Base-by-base conservation (phyloP, 345 rosid genomes). In the Ceriops zippeliana region DNA sequence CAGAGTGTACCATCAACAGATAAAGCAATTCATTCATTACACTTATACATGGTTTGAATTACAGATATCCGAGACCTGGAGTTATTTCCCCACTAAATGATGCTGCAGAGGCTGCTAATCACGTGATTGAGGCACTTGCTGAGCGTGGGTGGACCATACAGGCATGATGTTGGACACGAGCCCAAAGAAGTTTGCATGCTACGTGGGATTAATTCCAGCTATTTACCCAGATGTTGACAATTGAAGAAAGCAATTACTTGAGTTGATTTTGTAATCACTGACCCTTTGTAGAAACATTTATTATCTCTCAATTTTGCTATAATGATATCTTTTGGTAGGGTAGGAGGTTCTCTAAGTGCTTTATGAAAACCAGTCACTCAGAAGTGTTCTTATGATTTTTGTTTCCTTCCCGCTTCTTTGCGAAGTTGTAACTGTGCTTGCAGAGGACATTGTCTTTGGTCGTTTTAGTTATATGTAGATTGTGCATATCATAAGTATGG, bases 21-120 rank as follows among this genome's bases (percentile, higher is more conserved):
- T 21, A 56, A 21, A 56, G 28, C 59, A 0, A 56, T 26, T 7
- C 28, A 10, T 47, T 65, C 10, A 30, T 58, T 37, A 2, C 22
- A 10, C 17, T 56, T 5, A 24, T 9, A 7, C 5, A 10, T 58
- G n/a, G 57, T 37, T 28, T 37, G 30, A 32, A 46, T 21, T 62
- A 13, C 80, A 76, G 76, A 66, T 76, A 56, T 76, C 80, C 1
- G 52, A 76, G 60, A 62, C 46, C 54, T 76, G 80, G 80, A 76
- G 69, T 66, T 76, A 76, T 34, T 34, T 60, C 73, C 47, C 78
- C 75, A 28, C 69, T 76, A n/a, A 71, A 68, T 58, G 80, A 76
- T 62, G 24, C 68, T 51, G 54, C 69, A 56, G 63, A 68, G 24
- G 74, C 76, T 35, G 73, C 76, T n/a, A 62, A 21, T 46, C 65